Conservation (phyloP, 1,284 basidiomycete genomes). For the Phlebopus sp. region DNA sequence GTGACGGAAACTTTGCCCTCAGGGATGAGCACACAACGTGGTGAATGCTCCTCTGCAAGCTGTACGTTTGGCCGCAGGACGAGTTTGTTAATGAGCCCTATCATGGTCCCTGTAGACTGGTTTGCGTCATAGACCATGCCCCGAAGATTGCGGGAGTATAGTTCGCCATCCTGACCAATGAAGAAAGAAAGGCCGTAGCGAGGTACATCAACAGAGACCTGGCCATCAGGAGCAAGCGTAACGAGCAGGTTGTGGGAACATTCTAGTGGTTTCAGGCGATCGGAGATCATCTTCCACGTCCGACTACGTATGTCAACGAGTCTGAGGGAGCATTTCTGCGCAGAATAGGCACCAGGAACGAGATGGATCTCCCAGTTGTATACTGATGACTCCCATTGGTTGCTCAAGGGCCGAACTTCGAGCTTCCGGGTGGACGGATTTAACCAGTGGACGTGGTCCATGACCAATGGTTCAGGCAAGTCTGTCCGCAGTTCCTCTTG, state of each 20-base stretch:
- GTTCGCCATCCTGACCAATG: conserved; percentile 23
- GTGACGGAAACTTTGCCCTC: conserved; percentile 28
- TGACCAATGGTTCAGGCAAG: conserved; percentile 24
- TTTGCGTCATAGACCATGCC: conserved; percentile 13
- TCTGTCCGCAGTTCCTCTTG: conserved; percentile 19
- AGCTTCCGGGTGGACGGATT: conserved; percentile 15
- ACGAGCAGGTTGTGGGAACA: conserved; percentile 10
- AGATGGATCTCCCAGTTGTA: conserved; percentile 27
- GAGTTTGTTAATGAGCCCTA: conserved; percentile 35
- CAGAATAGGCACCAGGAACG: not conserved
- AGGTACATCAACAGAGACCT: conserved; percentile 36
- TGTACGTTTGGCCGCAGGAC: conserved; percentile 29
- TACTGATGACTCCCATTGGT: conserved; percentile 17
- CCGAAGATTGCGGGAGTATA: conserved; percentile 28
- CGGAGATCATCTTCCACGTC: conserved; percentile 16
- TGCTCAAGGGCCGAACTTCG: conserved; percentile 25
- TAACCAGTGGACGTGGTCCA: conserved; percentile 28
- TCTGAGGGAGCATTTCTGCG: not conserved
- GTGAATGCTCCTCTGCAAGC: conserved; percentile 3
- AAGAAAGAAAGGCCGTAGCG: conserved; percentile 39
- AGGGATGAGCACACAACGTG: conserved; percentile 39
- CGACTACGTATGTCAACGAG: conserved; percentile 24
- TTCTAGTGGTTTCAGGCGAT: conserved; percentile 21
- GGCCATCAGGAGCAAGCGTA: not conserved
- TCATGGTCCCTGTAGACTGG: conserved; percentile 18